phyloP scores from a whole-genome alignment of 805 yeast species.

The Myxozyma udenii region DNA sequence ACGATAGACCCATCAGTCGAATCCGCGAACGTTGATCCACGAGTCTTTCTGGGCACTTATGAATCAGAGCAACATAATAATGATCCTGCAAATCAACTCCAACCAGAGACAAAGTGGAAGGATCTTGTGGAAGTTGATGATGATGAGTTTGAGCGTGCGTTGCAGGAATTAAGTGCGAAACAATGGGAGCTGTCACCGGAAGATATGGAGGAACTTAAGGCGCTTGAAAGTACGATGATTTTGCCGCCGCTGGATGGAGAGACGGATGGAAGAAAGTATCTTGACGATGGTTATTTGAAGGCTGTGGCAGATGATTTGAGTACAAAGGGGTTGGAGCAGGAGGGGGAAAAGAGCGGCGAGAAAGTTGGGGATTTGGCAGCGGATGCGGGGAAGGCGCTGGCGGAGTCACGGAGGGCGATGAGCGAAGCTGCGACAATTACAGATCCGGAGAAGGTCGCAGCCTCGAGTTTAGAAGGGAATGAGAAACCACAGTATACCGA shows the following conservation, averaged over 20 bases:
- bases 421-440: neutral
- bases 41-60: neutral
- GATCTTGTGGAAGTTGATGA: slow-evolving; percentile 17
- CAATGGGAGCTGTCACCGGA: slow-evolving; percentile 25
- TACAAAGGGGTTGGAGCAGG: neutral
- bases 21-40: slow-evolving; percentile 8
- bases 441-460: neutral
- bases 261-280: slow-evolving; percentile 6
- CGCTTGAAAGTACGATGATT: slow-evolving; percentile 18
- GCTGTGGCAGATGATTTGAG: slow-evolving; percentile 17
- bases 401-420: neutral
- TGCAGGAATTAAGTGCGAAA: slow-evolving; percentile 19
- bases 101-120: slow-evolving; percentile 9
- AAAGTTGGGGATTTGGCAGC: neutral
- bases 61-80: neutral
- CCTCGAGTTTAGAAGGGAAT: neutral
- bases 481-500: neutral
- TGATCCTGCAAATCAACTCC: neutral
- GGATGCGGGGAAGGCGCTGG: slow-evolving; percentile 1
- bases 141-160: slow-evolving; percentile 22
- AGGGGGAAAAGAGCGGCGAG: neutral
- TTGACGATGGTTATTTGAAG: slow-evolving; percentile 9
- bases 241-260: slow-evolving; percentile 5
- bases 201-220: slow-evolving; percentile 18
- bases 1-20: slow-evolving; percentile 1